A percentile compares a stretch with the other conserved stretches of the same genome.
Conservation (phyloP, 1,284 basidiomycete species). For the Cutaneotrichosporon dermatis region DNA sequence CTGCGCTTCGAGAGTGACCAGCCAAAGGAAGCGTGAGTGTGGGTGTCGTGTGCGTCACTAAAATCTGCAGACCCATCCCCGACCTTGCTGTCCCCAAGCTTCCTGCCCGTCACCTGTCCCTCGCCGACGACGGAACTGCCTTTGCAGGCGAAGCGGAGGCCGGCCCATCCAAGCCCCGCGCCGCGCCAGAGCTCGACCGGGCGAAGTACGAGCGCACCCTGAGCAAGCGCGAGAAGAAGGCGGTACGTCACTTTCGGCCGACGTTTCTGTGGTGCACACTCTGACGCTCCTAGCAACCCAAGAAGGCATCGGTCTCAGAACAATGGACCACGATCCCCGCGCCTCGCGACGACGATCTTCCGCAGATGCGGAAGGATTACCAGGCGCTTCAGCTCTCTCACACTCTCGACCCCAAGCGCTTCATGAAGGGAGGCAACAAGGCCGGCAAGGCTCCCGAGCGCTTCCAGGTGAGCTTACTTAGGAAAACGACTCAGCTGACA, state of each 20-base stretch:
- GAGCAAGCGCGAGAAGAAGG: conserved; percentile 40
- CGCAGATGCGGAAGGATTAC: conserved; percentile 82
- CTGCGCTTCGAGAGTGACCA: conserved; percentile 40
- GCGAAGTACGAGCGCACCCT: conserved; percentile 53
- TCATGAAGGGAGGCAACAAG: conserved; percentile 84
- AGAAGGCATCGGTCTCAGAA: conserved; percentile 70
- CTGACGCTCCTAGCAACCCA: conserved; percentile 52
- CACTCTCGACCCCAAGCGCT: conserved; percentile 91
- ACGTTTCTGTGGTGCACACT: conserved; percentile 52
- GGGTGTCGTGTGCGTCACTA: conserved; percentile 3
- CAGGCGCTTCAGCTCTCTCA: conserved; percentile 87
- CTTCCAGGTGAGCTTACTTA: conserved; percentile 62
- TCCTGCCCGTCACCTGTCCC: conserved; percentile 58
- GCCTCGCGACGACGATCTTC: conserved; percentile 71
- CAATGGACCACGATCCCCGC: conserved; percentile 90
- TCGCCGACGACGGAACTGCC: conserved; percentile 33
- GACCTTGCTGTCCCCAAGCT: conserved; percentile 48
- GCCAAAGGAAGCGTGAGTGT: conserved; percentile 43
- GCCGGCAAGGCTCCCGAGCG: conserved; percentile 70
- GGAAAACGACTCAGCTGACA: background rate
- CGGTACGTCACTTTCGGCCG: too few species aligned
- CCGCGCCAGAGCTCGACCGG: conserved; percentile 33
- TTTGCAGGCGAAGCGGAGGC: conserved; percentile 13
- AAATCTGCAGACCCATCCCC: conserved; percentile 53
- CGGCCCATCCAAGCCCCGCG: conserved; percentile 8